Percentiles rank a stretch among this genome's conserved stretches.
Evolutionary conservation across 2,329 filamentous ascomycete species (phyloP).

Genomic region (Neopestalotiopsis sp.): DNA sequence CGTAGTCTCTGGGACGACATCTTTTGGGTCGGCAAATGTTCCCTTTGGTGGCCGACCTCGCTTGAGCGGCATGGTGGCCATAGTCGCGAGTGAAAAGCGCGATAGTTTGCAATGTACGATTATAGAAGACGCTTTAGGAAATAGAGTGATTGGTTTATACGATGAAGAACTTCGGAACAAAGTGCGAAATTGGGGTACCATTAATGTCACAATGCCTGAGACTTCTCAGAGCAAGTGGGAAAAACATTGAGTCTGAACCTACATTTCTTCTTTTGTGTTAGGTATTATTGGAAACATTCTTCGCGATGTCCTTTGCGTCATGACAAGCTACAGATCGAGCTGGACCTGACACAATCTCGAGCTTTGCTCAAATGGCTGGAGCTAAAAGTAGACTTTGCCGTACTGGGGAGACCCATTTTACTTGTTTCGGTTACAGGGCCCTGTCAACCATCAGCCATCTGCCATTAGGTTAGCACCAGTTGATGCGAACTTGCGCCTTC

Average conservation of each 20-base stretch:
- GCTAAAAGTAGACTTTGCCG: constrained; percentile 1
- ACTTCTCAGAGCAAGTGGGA: not conserved
- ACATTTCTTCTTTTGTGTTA: constrained; percentile 24
- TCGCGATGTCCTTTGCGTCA: constrained; percentile 33
- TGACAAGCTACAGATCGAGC: constrained; percentile 26
- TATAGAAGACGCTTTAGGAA: not conserved
- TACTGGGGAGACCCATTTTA: not conserved
- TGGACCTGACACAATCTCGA: constrained; percentile 23
- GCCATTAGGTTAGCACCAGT: too few relatives aligned
- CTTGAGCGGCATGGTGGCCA: constrained; percentile 6
- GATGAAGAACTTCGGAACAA: not conserved
- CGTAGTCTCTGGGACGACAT: not conserved
- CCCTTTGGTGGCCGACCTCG: constrained; percentile 7
- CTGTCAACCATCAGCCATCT: not conserved
- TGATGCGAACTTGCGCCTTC: too few relatives aligned
- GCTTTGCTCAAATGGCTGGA: constrained; percentile 1
- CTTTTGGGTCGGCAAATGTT: not conserved
- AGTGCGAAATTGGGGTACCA: not conserved
- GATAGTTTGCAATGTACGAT: not conserved
- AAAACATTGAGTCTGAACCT: not conserved
- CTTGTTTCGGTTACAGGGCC: constrained; percentile 4
- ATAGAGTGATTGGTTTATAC: not conserved
- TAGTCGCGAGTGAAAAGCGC: not conserved
- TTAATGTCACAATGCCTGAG: not conserved
- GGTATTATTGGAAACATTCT: constrained; percentile 8